Percentiles rank a stretch among this genome's conserved stretches.
phyloP scores from a whole-genome alignment of 2,329 filamentous ascomycete genomes.

The Xenoacremonium recifei region DNA sequence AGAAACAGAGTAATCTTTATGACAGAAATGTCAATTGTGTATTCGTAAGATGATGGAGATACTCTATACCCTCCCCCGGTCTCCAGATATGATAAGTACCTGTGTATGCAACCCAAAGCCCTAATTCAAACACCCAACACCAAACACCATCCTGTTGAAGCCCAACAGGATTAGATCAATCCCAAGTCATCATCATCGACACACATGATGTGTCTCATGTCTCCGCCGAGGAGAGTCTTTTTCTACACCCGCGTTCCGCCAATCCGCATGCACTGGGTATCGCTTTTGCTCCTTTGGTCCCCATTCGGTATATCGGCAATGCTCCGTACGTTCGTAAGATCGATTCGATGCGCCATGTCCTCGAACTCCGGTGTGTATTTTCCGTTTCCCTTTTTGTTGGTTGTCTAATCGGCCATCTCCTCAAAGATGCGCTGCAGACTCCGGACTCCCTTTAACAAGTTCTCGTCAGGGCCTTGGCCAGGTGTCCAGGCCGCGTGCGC shows the following conservation, averaged over 20 bases:
- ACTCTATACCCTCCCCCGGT: no score
- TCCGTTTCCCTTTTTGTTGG: background rate
- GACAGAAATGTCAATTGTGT: no score
- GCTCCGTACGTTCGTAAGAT: no score
- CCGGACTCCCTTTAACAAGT: slow-evolving; percentile 71
- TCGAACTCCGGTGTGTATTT: background rate
- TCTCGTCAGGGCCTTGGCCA: slow-evolving; percentile 82
- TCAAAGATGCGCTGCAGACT: slow-evolving; percentile 71
- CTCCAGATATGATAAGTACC: no score
- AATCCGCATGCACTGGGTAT: slow-evolving; percentile 21
- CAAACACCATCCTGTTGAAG: no score
- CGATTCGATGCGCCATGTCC: background rate
- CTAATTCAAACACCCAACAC: no score
- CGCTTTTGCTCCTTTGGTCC: slow-evolving; percentile 16
- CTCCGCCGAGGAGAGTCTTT: slow-evolving; percentile 18
- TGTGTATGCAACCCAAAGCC: no score
- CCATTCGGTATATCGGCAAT: slow-evolving; percentile 5
- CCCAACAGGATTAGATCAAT: no score
- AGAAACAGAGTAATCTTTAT: no score
- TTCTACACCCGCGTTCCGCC: slow-evolving; percentile 22
- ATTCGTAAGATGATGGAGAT: no score
- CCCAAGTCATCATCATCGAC: slow-evolving; percentile 19
- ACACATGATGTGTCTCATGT: slow-evolving; percentile 16
- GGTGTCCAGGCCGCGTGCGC: slow-evolving; percentile 86
- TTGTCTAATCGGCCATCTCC: slow-evolving; percentile 48